Base-by-base conservation (phyloP, 345 rosid species). In the Corymbia maculata region DNA sequence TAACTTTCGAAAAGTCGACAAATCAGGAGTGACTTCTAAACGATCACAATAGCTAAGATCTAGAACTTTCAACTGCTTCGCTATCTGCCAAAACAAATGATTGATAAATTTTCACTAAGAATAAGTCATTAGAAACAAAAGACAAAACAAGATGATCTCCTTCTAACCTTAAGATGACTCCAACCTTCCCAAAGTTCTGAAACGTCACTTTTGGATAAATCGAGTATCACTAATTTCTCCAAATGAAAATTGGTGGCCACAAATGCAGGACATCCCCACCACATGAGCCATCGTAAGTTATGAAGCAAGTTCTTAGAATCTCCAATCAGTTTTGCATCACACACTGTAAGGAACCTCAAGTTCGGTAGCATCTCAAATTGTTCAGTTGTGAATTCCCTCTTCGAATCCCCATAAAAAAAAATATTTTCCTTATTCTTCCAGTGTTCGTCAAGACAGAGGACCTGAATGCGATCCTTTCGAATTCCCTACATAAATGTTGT, bases 21-120 rank as follows among this genome's bases (percentile, higher is more conserved):
- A 44, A 68, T 68, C 22, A 4, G 21, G 79, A 4, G 12, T 14
- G 16, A 8, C 22, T 68, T 4, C 4, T 68, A 68, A 68, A 66
- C 3, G 1, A 30, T 3, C 0, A 21, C 79, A 66, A 6, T 7
- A 0, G 2, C 0, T 16, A 66, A 66, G 79, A 66, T 4, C 1
- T 15, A 66, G 79, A 68, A 8, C 11, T 68, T 68, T 68, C 79
- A 68, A 68, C 6, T 68, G 44, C 22, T 68, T 30, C 6, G 44
- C 44, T 22, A 30, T 9, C 79, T 68, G 21, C n/a, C 6, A 9
- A 68, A 64, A 30, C 44, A 68, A 64, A n/a, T 6, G 75, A 13
- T 64, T n/a, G 36, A 64, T n/a, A 5, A 61, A 28, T 28, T 12
- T 28, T 64, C 10, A 2, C 10, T 6, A 15, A 14, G 79, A 66